Base-by-base conservation (phyloP, 2,329 filamentous ascomycete genomes). In the Mycosphaerella arachidis region DNA sequence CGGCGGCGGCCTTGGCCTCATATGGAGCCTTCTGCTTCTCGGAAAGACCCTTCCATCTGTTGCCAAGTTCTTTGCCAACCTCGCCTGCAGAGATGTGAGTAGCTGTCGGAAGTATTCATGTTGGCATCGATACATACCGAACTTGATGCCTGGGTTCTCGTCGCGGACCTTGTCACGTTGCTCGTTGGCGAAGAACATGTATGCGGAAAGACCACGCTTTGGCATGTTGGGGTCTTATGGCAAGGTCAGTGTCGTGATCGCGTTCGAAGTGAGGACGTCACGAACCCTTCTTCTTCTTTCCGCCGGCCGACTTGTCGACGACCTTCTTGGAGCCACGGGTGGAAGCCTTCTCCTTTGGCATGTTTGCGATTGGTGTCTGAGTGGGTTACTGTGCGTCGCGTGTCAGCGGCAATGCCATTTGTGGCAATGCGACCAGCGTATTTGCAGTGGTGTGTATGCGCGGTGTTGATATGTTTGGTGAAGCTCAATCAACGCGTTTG, bases 181-280 rank as follows among this genome's bases (percentile, higher is more conserved):
- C 81, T 97, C 94, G 75, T 97, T 97, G 86, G 94, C 94, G 78
- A 97, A 99, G 89, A 97, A 97, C 94, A 99, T 99, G 87, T 99
- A 99, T 66, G 94, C 94, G 56, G 94, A 97, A 54, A 99, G 91
- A 83, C 93, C 94, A 80, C 94, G 92, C 92, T 97, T 99, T 77
- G 94, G 94, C 63, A 92, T 93, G 81, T 97, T 97, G 79, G 92
- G 92, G 80, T 97, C 92, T 96, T 72, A 40, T 40, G 20, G 52
- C 43, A 16, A 20, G 53, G 66, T 70, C 53, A 68, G 66, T 33
- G 53, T 46, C 13, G 50, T 20, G 58, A 53, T 37, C 18, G n/a
- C 37, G 51, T 48, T 53, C 30, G 55, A 55, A 48, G 48, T 53
- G 33, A 54, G 53, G 29, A 51, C 51, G 46, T 54, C 24, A 74